Conservation (phyloP, 2,329 filamentous ascomycete species). For the Akanthomyces dipterigenus region DNA sequence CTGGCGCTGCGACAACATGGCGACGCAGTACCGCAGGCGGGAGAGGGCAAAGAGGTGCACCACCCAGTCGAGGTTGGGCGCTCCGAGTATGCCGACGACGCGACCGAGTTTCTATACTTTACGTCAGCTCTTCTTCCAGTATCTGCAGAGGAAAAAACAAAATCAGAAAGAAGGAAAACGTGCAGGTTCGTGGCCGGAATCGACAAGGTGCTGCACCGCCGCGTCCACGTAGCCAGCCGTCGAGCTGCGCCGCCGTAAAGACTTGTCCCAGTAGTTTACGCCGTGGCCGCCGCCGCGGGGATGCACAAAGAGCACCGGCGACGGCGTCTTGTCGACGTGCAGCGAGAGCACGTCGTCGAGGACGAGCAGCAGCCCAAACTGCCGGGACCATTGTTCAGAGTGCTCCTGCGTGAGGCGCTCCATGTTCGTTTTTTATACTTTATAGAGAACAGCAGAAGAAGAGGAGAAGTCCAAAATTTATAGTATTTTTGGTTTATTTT, state of each 20-base stretch:
- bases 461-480: no score
- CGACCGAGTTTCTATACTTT: neutral
- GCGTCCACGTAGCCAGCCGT: neutral
- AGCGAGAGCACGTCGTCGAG: conserved; percentile 5
- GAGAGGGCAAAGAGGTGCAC: conserved; percentile 47
- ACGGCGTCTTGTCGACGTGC: neutral
- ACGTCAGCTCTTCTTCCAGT: neutral
- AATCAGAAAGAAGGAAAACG: neutral
- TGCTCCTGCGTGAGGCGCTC: neutral
- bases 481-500: no score
- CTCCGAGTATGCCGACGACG: conserved; percentile 41
- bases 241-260: conserved; percentile 3
- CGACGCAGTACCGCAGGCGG: conserved; percentile 46
- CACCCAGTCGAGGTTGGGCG: conserved; percentile 48
- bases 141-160: neutral
- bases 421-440: neutral
- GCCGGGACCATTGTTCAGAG: neutral
- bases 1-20: conserved; percentile 30
- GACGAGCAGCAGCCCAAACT: neutral
- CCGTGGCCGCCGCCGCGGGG: neutral
- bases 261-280: neutral
- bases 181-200: neutral
- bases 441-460: no score
- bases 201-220: neutral
- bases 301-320: conserved; percentile 3